Evolutionary conservation across 2,329 filamentous ascomycete species (phyloP), one percentile per base, ranked within the genome.

Genomic region (Neofusicoccum laricinum): DNA sequence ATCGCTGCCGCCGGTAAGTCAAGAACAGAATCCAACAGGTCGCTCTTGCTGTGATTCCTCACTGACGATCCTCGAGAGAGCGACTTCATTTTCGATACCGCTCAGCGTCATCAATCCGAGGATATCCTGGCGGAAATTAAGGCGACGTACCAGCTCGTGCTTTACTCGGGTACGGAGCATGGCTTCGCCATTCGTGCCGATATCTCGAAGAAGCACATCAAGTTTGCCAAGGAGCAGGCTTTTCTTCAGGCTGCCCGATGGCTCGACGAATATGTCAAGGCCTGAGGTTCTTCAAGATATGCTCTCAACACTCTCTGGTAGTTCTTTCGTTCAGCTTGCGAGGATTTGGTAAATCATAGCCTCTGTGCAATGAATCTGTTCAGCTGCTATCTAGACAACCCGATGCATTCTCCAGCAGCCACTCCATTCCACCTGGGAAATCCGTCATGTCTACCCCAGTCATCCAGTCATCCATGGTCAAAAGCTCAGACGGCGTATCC

Each of bases 211-310:
- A 84, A 82, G 73, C 67, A 80, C 50, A 76, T 85, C 71, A 87
- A 84, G 75, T 94, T 85, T 70, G 88, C 90, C 40, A 93, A 92
- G 84, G 90, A 96, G 78, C 86, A 90, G 78, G 91, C 92, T 5
- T 94, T 95, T 74, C 71, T 83, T 67, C 92, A 95, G 81, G 91
- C 91, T 36, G 82, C 93, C 57, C 75, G 81, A 59, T 96, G 92
- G 92, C 93, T 96, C 68, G 84, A 90, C 68, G 81, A 88, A 75
- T 81, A 84, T 73, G 74, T 90, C 66, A 80, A 80, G 74, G 66
- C 19, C 45, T 67, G 25, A 67, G 5, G 5, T 30, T 7, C 25
- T 30, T 30, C 25, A 30, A 30, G 25, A 1, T 30, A 6, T 30
- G 25, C 25, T 30, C 5, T 30, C 25, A 30, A 30, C 7, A 30